phyloP scores from a whole-genome alignment of 805 yeast genomes.

The Cyberlindnera sargentensis region DNA sequence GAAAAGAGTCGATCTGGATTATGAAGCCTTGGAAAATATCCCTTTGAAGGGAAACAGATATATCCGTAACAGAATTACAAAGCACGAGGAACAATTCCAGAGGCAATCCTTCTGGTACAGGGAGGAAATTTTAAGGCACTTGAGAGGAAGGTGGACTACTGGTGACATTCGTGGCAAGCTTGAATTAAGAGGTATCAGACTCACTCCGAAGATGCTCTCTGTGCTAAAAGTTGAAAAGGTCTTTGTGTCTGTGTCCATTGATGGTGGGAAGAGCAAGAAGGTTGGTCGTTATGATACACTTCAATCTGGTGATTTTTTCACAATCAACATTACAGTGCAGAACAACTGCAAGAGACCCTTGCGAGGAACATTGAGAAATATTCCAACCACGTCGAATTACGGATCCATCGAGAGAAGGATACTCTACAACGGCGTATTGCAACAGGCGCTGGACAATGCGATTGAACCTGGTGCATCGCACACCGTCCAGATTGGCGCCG shows the following conservation, averaged over 20 bases:
- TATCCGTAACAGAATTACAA: slow-evolving; percentile 41
- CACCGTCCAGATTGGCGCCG: slow-evolving; percentile 45
- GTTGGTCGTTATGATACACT: slow-evolving; percentile 29
- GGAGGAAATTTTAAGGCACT: slow-evolving; percentile 47
- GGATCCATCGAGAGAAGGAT: slow-evolving; percentile 48
- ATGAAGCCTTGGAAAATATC: slow-evolving; percentile 43
- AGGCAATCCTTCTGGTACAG: slow-evolving; percentile 78
- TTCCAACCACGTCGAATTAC: slow-evolving; percentile 36
- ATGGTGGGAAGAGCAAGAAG: slow-evolving; percentile 8
- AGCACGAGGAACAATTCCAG: slow-evolving; percentile 49
- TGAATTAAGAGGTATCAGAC: slow-evolving; percentile 59
- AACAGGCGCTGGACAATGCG: slow-evolving; percentile 38
- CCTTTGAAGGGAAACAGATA: slow-evolving; percentile 72
- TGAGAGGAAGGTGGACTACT: slow-evolving; percentile 63
- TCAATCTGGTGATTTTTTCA: slow-evolving; percentile 42
- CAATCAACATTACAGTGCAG: slow-evolving; percentile 39
- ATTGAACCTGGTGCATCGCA: slow-evolving; percentile 37
- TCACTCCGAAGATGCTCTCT: slow-evolving; percentile 54
- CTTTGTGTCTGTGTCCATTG: slow-evolving; percentile 30
- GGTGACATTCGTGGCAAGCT: slow-evolving; percentile 46
- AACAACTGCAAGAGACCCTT: slow-evolving; percentile 40
- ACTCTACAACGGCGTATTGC: slow-evolving; percentile 67
- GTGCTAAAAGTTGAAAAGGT: slow-evolving; percentile 45
- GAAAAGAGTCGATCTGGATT: slow-evolving; percentile 40
- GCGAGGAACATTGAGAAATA: slow-evolving; percentile 53